These are phyloP conservation scores for Pleomassaria siparia DNA, from an alignment of 2,329 filamentous ascomycete species.

Conservation along the genomic window DNA sequence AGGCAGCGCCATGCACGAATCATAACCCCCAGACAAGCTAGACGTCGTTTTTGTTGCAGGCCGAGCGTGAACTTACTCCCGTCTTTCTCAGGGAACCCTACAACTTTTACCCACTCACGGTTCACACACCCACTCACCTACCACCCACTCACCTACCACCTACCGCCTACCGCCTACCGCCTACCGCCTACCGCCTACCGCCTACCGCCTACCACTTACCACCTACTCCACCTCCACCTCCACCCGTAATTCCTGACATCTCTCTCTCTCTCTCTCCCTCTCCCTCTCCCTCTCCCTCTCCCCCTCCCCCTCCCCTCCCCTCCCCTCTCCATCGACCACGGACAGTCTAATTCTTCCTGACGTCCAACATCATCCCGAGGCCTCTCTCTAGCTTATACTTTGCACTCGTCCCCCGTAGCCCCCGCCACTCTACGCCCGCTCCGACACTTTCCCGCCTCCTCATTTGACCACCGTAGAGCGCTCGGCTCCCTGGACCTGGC, in stretches of 20 bases:
- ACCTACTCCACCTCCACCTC: too few relatives aligned
- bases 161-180: too few relatives aligned
- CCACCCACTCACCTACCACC: background rate
- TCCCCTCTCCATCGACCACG: conserved; percentile 3
- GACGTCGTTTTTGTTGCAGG: conserved; percentile 29
- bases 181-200: too few relatives aligned
- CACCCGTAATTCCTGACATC: too few relatives aligned
- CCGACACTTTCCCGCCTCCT: conserved; percentile 19
- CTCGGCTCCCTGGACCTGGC: conserved; percentile 9
- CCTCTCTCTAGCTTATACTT: conserved; percentile 7
- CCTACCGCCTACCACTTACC: too few relatives aligned
- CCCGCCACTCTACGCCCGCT: conserved; percentile 1
- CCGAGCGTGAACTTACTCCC: conserved; percentile 14
- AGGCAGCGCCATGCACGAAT: conserved; percentile 17
- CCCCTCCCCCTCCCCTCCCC: too few relatives aligned
- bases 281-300: too few relatives aligned
- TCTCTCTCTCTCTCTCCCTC: too few relatives aligned
- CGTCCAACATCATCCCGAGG: conserved; percentile 4
- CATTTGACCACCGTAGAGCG: conserved; percentile 14
- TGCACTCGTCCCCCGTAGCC: background rate
- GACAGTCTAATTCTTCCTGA: conserved; percentile 9
- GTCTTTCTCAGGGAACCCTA: conserved; percentile 4
- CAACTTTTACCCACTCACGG: too few relatives aligned
- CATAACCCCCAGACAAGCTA: conserved; percentile 21
- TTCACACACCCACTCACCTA: too few relatives aligned